Conservation (phyloP, 2,329 filamentous ascomycete genomes). For the Fusarium ramigenum region DNA sequence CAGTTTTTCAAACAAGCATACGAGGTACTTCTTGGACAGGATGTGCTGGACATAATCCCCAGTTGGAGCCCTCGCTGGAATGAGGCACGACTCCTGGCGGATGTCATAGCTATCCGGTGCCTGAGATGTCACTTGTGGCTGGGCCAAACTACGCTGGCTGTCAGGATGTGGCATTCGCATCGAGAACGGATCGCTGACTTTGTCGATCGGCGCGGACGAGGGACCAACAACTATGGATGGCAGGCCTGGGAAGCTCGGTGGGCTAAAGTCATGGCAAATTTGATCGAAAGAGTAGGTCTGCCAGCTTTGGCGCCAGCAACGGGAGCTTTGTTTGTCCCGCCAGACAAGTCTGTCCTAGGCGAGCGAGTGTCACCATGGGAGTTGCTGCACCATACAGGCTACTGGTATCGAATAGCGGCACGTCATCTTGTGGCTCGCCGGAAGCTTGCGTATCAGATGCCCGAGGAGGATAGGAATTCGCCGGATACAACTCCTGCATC, state of each 20-base stretch:
- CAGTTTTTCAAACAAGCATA: constrained; percentile 90
- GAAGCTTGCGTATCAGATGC: constrained; percentile 63
- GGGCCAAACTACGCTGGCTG: constrained; percentile 80
- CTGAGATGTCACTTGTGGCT: constrained; percentile 86
- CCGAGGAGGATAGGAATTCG: constrained; percentile 64
- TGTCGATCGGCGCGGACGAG: constrained; percentile 83
- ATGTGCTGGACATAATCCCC: constrained; percentile 87
- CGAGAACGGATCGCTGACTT: constrained; percentile 78
- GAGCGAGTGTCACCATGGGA: constrained; percentile 72
- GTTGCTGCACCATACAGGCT: constrained; percentile 71
- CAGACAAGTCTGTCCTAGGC: constrained; percentile 67
- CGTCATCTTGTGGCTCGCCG: constrained; percentile 65
- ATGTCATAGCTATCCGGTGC: constrained; percentile 81
- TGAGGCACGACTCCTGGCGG: constrained; percentile 87
- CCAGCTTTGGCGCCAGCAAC: constrained; percentile 58
- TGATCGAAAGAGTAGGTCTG: constrained; percentile 65
- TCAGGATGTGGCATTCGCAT: constrained; percentile 83
- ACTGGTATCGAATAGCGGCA: constrained; percentile 71
- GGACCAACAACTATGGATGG: constrained; percentile 91
- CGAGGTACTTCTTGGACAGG: constrained; percentile 80
- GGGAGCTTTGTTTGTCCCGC: constrained; percentile 59
- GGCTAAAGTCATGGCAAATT: constrained; percentile 69
- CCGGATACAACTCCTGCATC: constrained; percentile 60
- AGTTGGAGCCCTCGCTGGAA: constrained; percentile 93
- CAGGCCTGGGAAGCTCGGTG: constrained; percentile 89